A percentile compares a stretch with the other conserved stretches of the same genome.
phyloP scores from a whole-genome alignment of 495 filamentous ascomycete genomes.

The Trichoderma virens region DNA sequence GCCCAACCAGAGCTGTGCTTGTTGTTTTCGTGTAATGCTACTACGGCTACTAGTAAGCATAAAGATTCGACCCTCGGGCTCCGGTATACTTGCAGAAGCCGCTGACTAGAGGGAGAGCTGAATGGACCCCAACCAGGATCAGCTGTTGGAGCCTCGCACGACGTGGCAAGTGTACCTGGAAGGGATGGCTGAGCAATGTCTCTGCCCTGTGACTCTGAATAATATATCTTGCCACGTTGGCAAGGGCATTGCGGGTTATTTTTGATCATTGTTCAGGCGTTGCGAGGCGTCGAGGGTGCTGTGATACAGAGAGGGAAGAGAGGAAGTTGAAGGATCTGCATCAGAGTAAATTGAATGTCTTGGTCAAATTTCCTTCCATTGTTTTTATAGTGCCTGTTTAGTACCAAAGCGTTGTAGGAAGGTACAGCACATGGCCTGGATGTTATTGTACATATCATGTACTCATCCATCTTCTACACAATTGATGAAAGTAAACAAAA shows the following conservation, averaged over 20 bases:
- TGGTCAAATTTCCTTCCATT: too few species aligned
- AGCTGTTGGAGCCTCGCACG: not conserved
- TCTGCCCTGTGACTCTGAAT: not conserved
- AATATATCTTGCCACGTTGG: too few species aligned
- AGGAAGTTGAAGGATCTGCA: not conserved
- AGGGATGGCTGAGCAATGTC: not conserved
- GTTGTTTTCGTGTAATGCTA: not conserved
- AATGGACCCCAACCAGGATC: not conserved
- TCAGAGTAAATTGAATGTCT: not conserved
- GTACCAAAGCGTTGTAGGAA: too few species aligned
- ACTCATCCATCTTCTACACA: too few species aligned
- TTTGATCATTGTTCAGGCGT: too few species aligned
- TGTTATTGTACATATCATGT: too few species aligned
- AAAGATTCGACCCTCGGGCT: not conserved
- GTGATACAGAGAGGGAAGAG: not conserved
- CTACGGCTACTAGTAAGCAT: not conserved
- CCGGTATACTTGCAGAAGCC: not conserved
- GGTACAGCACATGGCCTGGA: too few species aligned
- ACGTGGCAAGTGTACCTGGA: not conserved
- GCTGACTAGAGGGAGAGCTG: not conserved
- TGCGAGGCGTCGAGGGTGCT: not conserved
- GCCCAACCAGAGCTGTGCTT: not conserved
- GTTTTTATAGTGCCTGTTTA: too few species aligned
- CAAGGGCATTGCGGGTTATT: too few species aligned
- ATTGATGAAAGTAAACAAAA: too few species aligned